Percentiles rank a stretch among this genome's conserved stretches.
Evolutionary conservation across 192 early-diverging fungal species (phyloP).

Genomic region (Coemansia erecta): DNA sequence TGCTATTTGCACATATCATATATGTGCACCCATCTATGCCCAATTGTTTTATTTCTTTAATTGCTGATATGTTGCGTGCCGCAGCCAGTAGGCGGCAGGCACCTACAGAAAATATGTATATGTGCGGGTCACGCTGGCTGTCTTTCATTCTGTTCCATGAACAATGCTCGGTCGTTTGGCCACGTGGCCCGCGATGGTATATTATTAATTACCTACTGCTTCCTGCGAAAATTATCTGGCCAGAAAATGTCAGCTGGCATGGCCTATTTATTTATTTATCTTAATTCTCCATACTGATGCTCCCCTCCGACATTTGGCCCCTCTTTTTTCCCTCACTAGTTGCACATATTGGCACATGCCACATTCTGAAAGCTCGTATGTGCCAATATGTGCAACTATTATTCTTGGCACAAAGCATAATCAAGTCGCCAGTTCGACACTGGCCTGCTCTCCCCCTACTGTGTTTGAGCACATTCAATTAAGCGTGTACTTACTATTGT

Average conservation of each 20-base stretch:
- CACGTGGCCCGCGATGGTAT: constrained; percentile 2
- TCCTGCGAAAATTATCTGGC: not conserved
- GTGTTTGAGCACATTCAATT: too few species aligned
- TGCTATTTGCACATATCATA: not conserved
- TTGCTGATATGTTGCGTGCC: not conserved
- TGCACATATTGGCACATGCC: too few species aligned
- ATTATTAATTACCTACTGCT: constrained; percentile 11
- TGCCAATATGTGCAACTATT: too few species aligned
- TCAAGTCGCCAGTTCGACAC: too few species aligned
- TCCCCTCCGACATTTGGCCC: not conserved
- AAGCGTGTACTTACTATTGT: too few species aligned
- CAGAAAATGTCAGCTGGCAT: not conserved
- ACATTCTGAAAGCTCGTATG: too few species aligned
- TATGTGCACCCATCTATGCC: too few species aligned
- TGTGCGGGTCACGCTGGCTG: constrained; percentile 3
- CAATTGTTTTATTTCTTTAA: not conserved
- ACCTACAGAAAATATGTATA: too few species aligned
- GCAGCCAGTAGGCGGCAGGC: too few species aligned
- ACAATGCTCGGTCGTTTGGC: constrained; percentile 2
- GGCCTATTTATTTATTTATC: not conserved
- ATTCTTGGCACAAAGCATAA: too few species aligned
- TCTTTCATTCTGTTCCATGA: not conserved
- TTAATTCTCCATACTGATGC: constrained; percentile 18
- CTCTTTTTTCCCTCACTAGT: not conserved
- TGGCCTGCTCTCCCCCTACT: too few species aligned